Evolutionary conservation across 257 asterid genomes (phyloP).

Genomic region (Nicotiana tabacum): DNA sequence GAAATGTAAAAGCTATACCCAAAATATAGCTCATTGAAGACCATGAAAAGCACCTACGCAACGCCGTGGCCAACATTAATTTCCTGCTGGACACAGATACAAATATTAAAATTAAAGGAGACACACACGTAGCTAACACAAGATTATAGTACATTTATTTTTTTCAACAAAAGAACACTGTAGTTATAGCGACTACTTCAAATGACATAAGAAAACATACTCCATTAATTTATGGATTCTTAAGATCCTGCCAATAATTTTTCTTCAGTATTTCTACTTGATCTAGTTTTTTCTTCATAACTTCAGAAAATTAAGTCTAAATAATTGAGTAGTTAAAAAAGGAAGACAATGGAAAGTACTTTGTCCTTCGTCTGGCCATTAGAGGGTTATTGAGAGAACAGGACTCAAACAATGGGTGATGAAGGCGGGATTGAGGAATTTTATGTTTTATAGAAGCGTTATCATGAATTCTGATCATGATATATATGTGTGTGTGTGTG

Average conservation of each 20-base stretch:
- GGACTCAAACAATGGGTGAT: background rate
- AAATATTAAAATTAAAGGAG: too few relatives aligned
- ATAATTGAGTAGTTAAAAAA: background rate
- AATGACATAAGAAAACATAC: background rate
- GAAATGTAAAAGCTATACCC: too few relatives aligned
- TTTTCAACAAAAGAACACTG: too few relatives aligned
- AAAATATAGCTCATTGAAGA: too few relatives aligned
- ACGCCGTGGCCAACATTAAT: too few relatives aligned
- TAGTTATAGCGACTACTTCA: too few relatives aligned
- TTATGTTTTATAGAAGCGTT: background rate
- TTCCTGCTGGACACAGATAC: too few relatives aligned
- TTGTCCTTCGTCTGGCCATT: background rate
- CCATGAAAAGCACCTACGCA: too few relatives aligned
- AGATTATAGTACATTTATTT: too few relatives aligned
- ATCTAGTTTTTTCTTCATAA: background rate
- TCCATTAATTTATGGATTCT: background rate
- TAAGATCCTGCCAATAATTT: background rate
- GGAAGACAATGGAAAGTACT: background rate
- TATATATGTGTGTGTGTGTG: background rate
- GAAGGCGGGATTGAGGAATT: background rate
- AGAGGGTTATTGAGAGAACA: background rate
- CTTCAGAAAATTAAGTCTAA: background rate
- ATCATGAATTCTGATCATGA: background rate
- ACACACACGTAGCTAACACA: too few relatives aligned
- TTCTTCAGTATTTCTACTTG: background rate